Base-by-base conservation (phyloP, 495 filamentous ascomycete species). In the Polyplosphaeria fusca region DNA sequence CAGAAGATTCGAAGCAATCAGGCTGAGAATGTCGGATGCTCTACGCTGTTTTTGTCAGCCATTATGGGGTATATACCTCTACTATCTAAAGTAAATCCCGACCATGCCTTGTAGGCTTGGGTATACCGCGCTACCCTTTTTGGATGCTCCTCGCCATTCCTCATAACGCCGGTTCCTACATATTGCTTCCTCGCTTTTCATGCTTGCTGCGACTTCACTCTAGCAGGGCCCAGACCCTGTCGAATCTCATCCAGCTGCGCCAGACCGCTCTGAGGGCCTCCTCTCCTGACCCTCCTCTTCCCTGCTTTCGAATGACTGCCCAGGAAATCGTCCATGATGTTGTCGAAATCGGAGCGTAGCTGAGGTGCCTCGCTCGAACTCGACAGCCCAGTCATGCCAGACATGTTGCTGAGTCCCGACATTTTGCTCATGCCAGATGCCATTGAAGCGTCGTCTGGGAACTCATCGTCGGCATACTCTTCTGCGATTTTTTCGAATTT, bases 311-410 rank as follows among this genome's bases (percentile, higher is more conserved):
- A 82, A 60, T 92, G 88, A 4, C 78, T 80, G 9, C 82, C 84
- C 12, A 96, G 71, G 77, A 99, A 99, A 64, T 96, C 91, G 70
- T 97, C 93, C 77, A 97, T 83, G 67, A 96, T 85, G 32, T 75
- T 78, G 67, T 96, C 84, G 72, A 99, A 95, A 67, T 94, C 88
- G 32, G 78, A 74, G 35, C 82, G 76, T 25, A 82, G 61, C 73
- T 82, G 67, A 68, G 69, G 70, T 24, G 64, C 69, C 44, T 70
- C 64, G 47, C 67, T 65, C 30, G 55, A 58, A 12, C 46, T 72
- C 2, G 77, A 81, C 26, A 69, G 38, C 51, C 64, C 30, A 3
- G 76, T 49, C 54, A 57, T 52, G 1, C 41, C 52, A n/a, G 53
- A 61, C 32, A 69, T 55, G 42, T 72, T 73, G 45, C 56, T 64